Conservation (phyloP, 2,329 filamentous ascomycete species). For the Aureobasidium sp. region DNA sequence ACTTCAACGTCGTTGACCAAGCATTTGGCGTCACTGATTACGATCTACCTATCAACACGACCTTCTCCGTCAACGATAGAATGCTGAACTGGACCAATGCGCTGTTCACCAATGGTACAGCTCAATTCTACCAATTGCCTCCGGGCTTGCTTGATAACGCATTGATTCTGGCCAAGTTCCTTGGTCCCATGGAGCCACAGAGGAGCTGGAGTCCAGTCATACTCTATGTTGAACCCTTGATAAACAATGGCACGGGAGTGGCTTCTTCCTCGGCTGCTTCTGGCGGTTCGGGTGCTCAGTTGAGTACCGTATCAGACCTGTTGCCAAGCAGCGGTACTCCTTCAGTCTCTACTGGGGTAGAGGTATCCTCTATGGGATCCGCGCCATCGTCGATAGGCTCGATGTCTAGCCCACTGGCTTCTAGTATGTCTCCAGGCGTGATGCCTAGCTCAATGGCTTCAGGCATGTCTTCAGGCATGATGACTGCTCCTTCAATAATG, state of each 20-base stretch:
- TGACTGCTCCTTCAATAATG: not conserved
- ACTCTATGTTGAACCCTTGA: conserved; percentile 22
- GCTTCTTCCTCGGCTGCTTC: not conserved
- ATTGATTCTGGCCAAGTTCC: conserved; percentile 26
- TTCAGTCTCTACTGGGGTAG: not conserved
- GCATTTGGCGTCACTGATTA: conserved; percentile 24
- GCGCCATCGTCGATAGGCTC: not conserved
- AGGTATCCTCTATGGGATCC: not conserved
- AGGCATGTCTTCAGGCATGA: not conserved
- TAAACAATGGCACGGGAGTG: not conserved
- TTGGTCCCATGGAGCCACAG: conserved; percentile 22
- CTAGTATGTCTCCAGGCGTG: not conserved
- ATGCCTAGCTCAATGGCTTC: not conserved
- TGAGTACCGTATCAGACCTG: not conserved
- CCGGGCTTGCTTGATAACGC: conserved; percentile 23
- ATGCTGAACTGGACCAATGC: conserved; percentile 29
- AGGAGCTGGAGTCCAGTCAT: conserved; percentile 25
- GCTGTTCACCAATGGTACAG: conserved; percentile 26
- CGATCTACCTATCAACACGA: conserved; percentile 24
- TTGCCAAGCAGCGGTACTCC: not conserved
- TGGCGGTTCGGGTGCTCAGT: not conserved
- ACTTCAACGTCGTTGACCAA: conserved; percentile 20
- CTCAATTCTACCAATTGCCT: conserved; percentile 28
- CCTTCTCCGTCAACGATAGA: conserved; percentile 24
- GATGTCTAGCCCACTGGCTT: not conserved